Evolutionary conservation across 441 rosid species (phyloP), one percentile per base, ranked within the genome.

Genomic region (Viola pubescens): DNA sequence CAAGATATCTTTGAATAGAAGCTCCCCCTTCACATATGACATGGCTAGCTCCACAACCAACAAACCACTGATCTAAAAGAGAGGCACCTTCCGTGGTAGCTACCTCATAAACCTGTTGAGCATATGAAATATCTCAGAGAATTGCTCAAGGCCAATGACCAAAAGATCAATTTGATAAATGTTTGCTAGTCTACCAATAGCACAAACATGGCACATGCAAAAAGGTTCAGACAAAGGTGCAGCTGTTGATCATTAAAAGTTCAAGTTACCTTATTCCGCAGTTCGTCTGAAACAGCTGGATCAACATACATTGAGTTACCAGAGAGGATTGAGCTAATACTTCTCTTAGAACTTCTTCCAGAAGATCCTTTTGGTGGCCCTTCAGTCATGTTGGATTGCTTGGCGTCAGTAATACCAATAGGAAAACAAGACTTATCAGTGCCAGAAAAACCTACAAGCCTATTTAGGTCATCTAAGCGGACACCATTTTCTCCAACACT

Each of bases 1-100:
- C 96, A 41, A 88, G 78, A 70, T 94, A 94, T 80, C 63, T 83
- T 59, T 65, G 72, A 46, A 74, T 66, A 60, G 96, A 85, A 77
- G 80, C 73, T 2, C 34, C 34, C 56, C 82, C 83, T 88, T 94
- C 97, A 63, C 97, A 90, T 48, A 88, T 89, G 19, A 94, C 83
- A 79, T 83, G 77, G 69, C 82, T 86, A 42, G 85, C 87, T 74
- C 62, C 61, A 70, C 89, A 86, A 60, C 95, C 99, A 65, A 80
- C 74, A 70, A 80, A 90, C 99, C 97, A 94, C 48, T 58, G 73
- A 64, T 89, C 81, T 13, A 81, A 63, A 54, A 81, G 50, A 14
- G 70, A 62, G 47, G 96, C 94, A 43, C 98, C 95, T 75, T 87
- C 88, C 66, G 74, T 81, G 16, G 74, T 66, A 51, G 85, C 90